Conservation (phyloP, 495 filamentous ascomycete genomes). For the Podospora australis region DNA sequence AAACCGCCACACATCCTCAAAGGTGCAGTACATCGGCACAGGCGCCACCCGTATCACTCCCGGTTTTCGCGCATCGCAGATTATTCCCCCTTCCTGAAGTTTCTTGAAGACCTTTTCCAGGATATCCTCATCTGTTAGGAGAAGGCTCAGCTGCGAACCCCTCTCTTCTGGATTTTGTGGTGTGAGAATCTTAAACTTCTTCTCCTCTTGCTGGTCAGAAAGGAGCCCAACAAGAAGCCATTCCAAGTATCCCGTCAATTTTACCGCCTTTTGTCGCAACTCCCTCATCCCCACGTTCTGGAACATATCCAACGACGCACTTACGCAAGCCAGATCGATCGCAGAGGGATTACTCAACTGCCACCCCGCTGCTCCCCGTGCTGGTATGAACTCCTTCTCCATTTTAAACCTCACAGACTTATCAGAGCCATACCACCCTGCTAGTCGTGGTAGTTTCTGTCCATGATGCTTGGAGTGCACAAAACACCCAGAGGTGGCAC, state of each 20-base stretch:
- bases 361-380: slow-evolving; percentile 56
- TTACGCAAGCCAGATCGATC: slow-evolving; percentile 57
- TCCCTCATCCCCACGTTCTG: slow-evolving; percentile 57
- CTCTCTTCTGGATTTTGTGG: slow-evolving; percentile 63
- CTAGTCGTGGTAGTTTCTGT: slow-evolving; percentile 39
- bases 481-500: slow-evolving; percentile 75
- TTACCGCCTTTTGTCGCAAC: slow-evolving; percentile 64
- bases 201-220: slow-evolving; percentile 27
- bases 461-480: slow-evolving; percentile 64
- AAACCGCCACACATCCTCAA: slow-evolving; percentile 73
- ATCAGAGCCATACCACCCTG: slow-evolving; percentile 81
- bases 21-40: slow-evolving; percentile 79
- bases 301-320: slow-evolving; percentile 72
- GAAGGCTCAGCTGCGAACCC: slow-evolving; percentile 77
- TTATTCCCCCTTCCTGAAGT: slow-evolving; percentile 61
- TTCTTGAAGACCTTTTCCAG: slow-evolving; percentile 59
- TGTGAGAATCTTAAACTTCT: slow-evolving; percentile 70
- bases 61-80: slow-evolving; percentile 81
- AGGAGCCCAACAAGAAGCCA: slow-evolving; percentile 46
- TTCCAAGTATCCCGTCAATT: slow-evolving; percentile 73
- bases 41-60: slow-evolving; percentile 85
- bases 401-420: slow-evolving; percentile 68
- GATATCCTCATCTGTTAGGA: slow-evolving; percentile 56
- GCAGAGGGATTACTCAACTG: slow-evolving; percentile 60
- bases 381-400: slow-evolving; percentile 67